phyloP scores from a whole-genome alignment of 257 asterid genomes.

The Salvia splendens region DNA sequence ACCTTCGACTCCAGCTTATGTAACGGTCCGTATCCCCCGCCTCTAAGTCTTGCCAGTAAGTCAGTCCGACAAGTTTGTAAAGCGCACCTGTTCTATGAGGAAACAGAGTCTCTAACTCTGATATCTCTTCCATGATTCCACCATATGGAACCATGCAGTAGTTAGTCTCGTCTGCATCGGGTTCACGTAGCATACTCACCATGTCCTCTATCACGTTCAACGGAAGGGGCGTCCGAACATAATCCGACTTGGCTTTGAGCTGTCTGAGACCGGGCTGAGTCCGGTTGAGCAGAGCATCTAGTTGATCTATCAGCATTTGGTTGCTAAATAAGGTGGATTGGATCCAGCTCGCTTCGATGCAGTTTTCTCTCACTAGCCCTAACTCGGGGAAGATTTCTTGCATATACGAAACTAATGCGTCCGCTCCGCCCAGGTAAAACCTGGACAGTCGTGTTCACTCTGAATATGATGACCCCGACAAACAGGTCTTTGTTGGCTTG shows the following conservation, averaged over 20 bases:
- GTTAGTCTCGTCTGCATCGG: neutral
- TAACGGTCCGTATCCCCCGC: neutral
- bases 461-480: no score
- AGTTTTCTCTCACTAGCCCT: no score
- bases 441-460: neutral
- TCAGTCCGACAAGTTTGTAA: no score
- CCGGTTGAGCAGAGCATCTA: neutral
- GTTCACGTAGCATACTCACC: neutral
- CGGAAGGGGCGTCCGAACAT: constrained; percentile 22
- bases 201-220: neutral
- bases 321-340: no score
- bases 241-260: constrained; percentile 29
- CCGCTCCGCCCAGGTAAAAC: constrained; percentile 40
- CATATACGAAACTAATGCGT: constrained; percentile 28
- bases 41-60: neutral
- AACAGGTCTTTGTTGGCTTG: no score
- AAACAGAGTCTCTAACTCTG: constrained; percentile 14
- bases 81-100: neutral
- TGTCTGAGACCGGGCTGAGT: neutral
- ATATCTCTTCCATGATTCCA: constrained; percentile 23
- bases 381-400: neutral
- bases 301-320: no score
- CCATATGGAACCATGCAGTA: constrained; percentile 22
- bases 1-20: no score
- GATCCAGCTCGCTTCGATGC: no score